Evolutionary conservation across 1,139 yeast species (phyloP).

Genomic region (Yamadazyma sp.): DNA sequence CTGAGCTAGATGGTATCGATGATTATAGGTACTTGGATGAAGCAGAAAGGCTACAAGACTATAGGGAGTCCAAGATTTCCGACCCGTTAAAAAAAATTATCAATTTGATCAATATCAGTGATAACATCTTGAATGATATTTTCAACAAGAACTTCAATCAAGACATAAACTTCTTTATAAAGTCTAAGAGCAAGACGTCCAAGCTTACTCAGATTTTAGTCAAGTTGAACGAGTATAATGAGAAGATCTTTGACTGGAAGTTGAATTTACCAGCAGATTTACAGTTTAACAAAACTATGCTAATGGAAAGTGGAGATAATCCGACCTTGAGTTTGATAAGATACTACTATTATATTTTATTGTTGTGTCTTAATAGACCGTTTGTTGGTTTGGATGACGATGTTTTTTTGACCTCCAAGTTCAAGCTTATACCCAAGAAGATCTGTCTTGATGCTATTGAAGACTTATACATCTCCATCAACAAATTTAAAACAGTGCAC

Average conservation of each 20-base stretch:
- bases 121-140: constrained; percentile 54
- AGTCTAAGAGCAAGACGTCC: constrained; percentile 20
- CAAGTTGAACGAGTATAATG: constrained; percentile 42
- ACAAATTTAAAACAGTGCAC: constrained; percentile 36
- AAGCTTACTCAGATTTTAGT: constrained; percentile 27
- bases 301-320: constrained; percentile 47
- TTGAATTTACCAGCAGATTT: constrained; percentile 47
- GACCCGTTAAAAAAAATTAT: constrained; percentile 48
- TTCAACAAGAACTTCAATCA: constrained; percentile 38
- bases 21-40: constrained; percentile 40
- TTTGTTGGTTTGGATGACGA: constrained; percentile 34
- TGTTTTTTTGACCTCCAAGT: constrained; percentile 12
- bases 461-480: constrained; percentile 40
- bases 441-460: constrained; percentile 44
- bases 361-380: constrained; percentile 59
- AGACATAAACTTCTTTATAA: constrained; percentile 15
- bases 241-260: constrained; percentile 53
- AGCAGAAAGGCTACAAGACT: constrained; percentile 15
- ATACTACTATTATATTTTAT: constrained; percentile 57
- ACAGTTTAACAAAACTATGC: constrained; percentile 47
- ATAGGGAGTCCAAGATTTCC: constrained; percentile 41
- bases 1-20: constrained; percentile 58
- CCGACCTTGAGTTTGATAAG: constrained; percentile 52
- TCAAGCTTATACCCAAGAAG: constrained; percentile 27
- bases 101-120: constrained; percentile 52